phyloP scores from a whole-genome alignment of 306 rosid genomes.

The Fragaria nilgerrensis region DNA sequence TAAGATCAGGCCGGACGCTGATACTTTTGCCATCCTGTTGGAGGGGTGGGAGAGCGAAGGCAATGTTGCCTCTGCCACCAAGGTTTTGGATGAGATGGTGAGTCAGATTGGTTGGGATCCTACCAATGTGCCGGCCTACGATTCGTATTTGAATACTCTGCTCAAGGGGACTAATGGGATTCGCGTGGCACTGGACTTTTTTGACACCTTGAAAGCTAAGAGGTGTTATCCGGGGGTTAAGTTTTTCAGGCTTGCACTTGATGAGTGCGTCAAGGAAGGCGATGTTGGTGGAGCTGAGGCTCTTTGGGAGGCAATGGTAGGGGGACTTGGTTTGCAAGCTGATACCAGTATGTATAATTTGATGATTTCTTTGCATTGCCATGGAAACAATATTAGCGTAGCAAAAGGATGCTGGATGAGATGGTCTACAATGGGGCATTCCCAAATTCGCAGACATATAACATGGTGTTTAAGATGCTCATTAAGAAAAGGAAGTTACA shows the following conservation, averaged over 20 bases:
- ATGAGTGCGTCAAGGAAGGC: constrained; percentile 45
- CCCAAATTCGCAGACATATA: constrained; percentile 48
- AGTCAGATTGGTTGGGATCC: constrained; percentile 65
- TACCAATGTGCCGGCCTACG: constrained; percentile 51
- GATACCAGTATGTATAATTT: constrained; percentile 45
- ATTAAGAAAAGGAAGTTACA: constrained; percentile 43
- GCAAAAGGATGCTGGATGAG: constrained; percentile 48
- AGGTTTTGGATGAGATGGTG: constrained; percentile 63
- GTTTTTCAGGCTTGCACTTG: constrained; percentile 53
- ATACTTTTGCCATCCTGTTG: constrained; percentile 59
- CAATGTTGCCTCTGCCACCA: constrained; percentile 42
- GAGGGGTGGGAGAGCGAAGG: constrained; percentile 67
- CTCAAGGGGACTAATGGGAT: constrained; percentile 49
- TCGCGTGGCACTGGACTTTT: constrained; percentile 37
- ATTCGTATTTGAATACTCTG: constrained; percentile 51
- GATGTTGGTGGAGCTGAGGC: constrained; percentile 43
- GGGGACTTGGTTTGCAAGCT: constrained; percentile 28
- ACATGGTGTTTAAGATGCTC: constrained; percentile 46
- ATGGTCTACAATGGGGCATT: constrained; percentile 55
- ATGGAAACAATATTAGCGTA: constrained; percentile 22
- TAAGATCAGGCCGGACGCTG: constrained; percentile 41
- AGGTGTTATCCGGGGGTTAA: constrained; percentile 58
- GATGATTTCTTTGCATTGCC: constrained; percentile 53
- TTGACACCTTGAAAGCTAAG: constrained; percentile 41
- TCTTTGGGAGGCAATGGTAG: constrained; percentile 55